Evolutionary conservation across 2,329 filamentous ascomycete species (phyloP), one percentile per base, ranked within the genome.

Genomic region (Thelonectria olida): DNA sequence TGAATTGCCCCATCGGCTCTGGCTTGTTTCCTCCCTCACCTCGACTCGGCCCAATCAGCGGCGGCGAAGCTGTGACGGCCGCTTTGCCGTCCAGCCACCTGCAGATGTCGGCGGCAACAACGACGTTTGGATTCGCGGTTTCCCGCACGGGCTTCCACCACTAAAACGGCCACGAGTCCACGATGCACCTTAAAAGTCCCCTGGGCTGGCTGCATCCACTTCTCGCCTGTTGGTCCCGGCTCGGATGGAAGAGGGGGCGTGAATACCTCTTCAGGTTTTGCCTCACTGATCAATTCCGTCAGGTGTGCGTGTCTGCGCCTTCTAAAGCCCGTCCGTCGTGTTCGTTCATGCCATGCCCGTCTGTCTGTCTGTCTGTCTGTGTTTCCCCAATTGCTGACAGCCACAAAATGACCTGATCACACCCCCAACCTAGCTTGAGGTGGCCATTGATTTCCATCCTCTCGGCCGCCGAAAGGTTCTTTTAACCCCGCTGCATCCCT

Each of bases 61-160:
- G 15, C 49, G 58, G 44, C 58, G 61, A 45, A 54, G 59, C 64
- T 68, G 80, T 82, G 81, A 82, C 76, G 72, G 73, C 71, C 31
- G 31, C 31, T 15, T 34, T 34, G 12, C 12, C 65, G 51, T 65
- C 67, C 75, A 75, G 75, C 74, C 75, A 74, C 70, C 69, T 78
- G 76, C 79, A 81, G 73, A 65, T 67, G 63, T 73, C 75, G 80
- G 81, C 81, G 81, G 81, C 76, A 83, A 83, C 71, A 72, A 68
- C 66, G 57, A 67, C 63, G 27, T 58, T 64, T 49, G 69, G 72
- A 75, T 76, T 76, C 73, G 74, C 68, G 48, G 62, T 48, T 50
- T 57, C 44, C 49, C 54, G 22, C 28, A 34, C 31, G 34, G 34
- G 36, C 36, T 19, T 48, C 55, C 61, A 58, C 62, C 56, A 54